These are phyloP conservation scores for Nicotiana attenuata DNA, from an alignment of 257 asterid species.

Conservation along the genomic window DNA sequence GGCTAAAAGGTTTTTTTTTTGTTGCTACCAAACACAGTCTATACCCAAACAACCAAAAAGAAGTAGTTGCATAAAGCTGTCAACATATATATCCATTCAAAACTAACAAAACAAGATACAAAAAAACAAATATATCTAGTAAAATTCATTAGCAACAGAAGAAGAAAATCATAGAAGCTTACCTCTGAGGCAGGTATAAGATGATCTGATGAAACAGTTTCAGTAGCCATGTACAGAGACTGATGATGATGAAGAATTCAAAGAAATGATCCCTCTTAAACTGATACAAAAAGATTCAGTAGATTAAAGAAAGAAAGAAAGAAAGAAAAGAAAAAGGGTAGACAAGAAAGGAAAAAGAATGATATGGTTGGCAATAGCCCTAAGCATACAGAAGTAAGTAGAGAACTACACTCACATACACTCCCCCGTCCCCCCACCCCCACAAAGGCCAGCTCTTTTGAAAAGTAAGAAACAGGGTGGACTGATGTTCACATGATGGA, in stretches of 20 bases:
- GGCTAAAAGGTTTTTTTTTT: not conserved
- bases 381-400: slow-evolving; percentile 39
- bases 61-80: not conserved
- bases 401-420: slow-evolving; percentile 23
- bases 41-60: not conserved
- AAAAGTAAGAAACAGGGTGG: slow-evolving; percentile 8
- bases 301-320: not conserved
- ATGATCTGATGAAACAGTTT: slow-evolving; percentile 53
- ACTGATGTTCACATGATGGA: slow-evolving; percentile 52
- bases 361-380: slow-evolving; percentile 63
- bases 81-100: not conserved
- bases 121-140: not conserved
- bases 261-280: not conserved
- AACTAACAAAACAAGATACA: not conserved
- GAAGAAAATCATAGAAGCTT: not conserved
- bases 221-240: slow-evolving; percentile 54
- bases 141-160: not conserved
- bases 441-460: not conserved
- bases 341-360: slow-evolving; percentile 31
- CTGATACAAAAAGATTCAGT: not conserved
- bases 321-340: not conserved
- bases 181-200: slow-evolving; percentile 40
- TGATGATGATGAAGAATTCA: not conserved
- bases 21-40: not conserved
- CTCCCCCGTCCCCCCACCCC: not conserved